Evolutionary conservation across 768 basidiomycete species (phyloP), one percentile per base, ranked within the genome.

Genomic region (Naganishia kalamii): DNA sequence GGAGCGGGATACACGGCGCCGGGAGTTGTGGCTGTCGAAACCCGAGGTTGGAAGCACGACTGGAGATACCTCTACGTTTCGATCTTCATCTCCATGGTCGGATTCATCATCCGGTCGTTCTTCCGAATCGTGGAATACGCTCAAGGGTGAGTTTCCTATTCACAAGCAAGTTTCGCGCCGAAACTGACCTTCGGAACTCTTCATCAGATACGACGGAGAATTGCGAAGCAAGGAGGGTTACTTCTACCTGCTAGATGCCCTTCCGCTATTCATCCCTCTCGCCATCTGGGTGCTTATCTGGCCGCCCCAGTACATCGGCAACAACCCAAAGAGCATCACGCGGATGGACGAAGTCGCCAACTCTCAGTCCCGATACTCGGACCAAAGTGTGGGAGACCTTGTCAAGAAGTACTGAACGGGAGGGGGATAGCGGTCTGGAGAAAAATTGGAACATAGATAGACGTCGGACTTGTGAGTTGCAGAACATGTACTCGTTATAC

Each of bases 241-340:
- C 66, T 76, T 75, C 62, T 69, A 75, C 44, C 69, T 67, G 21
- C 70, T 78, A 21, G 77, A 78, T 60, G 75, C 77, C 8, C 70
- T 78, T 1, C 75, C 77, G 3, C 68, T 78, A 11, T 68, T 70
- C 41, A 62, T 78, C 30, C 75, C 74, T 46, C 73, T 78, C 47
- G 50, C 67, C 8, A 63, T 67, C 49, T 78, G 74, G 65, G 60
- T 67, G 40, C 70, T 65, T 23, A 73, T 74, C 72, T 78, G 77
- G 77, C 75, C 77, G 1, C 63, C 63, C 21, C 54, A 57, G 54
- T 57, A 57, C 35, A 21, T 57, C 23, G 54, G 54, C 37, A 57
- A 5, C 35, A 57, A 57, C 13, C 54, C 54, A 3, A 57, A 57
- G 13, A 37, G 21, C 5, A 2, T 40, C 21, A 57, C 54, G 2